Conservation (phyloP, 1,284 basidiomycete species). For the Afroboletus lepidellus region DNA sequence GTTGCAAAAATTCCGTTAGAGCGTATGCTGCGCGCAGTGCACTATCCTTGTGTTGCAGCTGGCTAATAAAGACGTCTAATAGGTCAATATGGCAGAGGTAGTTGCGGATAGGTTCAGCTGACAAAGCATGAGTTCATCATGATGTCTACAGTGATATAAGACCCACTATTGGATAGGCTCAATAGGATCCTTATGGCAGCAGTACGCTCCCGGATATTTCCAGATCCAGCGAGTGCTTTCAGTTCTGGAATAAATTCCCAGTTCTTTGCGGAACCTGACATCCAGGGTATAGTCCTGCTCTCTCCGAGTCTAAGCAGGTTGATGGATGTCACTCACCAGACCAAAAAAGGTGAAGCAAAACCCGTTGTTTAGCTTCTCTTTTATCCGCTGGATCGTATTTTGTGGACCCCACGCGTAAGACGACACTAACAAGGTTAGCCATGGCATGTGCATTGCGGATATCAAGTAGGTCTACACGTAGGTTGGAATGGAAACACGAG, state of each 20-base stretch:
- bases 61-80: constrained; percentile 5
- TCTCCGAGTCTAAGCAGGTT: too few relatives aligned
- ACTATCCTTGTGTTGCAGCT: constrained; percentile 8
- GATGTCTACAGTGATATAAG: background rate
- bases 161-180: constrained; percentile 13
- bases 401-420: constrained; percentile 6
- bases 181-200: constrained; percentile 21
- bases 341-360: constrained; percentile 19
- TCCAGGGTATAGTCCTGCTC: too few relatives aligned
- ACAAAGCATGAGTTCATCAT: too few relatives aligned
- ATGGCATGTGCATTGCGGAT: constrained; percentile 5
- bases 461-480: too few relatives aligned
- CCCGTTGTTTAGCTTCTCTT: too few relatives aligned
- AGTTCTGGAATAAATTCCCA: constrained; percentile 4
- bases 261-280: constrained; percentile 6
- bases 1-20: too few relatives aligned
- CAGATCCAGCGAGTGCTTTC: background rate
- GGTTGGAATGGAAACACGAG: background rate
- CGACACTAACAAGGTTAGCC: constrained; percentile 17
- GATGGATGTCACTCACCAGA: constrained; percentile 13
- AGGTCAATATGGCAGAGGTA: background rate
- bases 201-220: constrained; percentile 14
- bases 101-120: background rate
- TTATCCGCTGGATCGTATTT: background rate
- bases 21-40: too few relatives aligned